Conservation (phyloP, 805 yeast species). For the Saturnispora gosingensis region DNA sequence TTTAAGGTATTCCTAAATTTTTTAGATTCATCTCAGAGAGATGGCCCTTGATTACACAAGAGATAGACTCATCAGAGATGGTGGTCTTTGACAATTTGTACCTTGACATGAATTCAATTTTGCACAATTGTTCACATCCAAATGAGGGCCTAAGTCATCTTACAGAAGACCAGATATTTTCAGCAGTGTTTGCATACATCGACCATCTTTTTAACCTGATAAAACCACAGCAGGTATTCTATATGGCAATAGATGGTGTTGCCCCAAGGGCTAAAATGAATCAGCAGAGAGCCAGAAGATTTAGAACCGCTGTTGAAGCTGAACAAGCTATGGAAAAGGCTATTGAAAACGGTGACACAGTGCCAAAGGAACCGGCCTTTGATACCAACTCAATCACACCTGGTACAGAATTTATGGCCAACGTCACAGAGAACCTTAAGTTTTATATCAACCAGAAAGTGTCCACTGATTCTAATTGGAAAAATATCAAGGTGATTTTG, state of each 20-base stretch:
- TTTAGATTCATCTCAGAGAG: conserved; percentile 95
- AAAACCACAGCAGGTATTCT: conserved; percentile 76
- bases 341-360: conserved; percentile 55
- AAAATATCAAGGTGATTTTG: conserved; percentile 60
- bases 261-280: conserved; percentile 99
- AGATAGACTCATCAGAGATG: conserved; percentile 69
- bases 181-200: conserved; percentile 87
- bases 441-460: conserved; percentile 85
- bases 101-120: conserved; percentile 94
- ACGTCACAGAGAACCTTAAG: conserved; percentile 68
- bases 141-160: conserved; percentile 54
- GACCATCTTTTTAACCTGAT: conserved; percentile 87
- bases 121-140: conserved; percentile 89
- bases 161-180: conserved; percentile 86
- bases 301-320: conserved; percentile 88
- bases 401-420: conserved; percentile 94
- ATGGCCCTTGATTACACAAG: conserved; percentile 94
- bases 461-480: conserved; percentile 82
- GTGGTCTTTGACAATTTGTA: conserved; percentile 94
- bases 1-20: conserved; percentile 87
- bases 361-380: conserved; percentile 79
- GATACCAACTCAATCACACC: conserved; percentile 94
- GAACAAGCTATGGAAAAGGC: conserved; percentile 73
- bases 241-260: conserved; percentile 98
- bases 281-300: conserved; percentile 94